A percentile compares a stretch with the other conserved stretches of the same genome.
Evolutionary conservation across 768 basidiomycete species (phyloP).

Genomic region (Leucocoprinus leucothites): DNA sequence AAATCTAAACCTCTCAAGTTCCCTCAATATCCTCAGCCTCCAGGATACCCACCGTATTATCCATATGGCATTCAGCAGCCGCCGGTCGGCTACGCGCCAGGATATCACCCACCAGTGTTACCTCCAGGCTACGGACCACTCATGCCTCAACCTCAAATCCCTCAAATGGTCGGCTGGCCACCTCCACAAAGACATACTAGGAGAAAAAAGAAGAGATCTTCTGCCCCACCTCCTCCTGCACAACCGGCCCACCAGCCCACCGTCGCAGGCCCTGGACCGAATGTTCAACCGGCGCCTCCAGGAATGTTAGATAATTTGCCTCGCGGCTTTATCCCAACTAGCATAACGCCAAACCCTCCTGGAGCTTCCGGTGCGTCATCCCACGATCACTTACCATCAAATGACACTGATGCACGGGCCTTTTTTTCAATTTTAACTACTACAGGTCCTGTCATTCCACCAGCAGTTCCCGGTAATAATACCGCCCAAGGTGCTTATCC

Average conservation of each 20-base stretch:
- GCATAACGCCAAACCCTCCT: conserved; percentile 15
- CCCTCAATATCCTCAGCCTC: conserved; percentile 3
- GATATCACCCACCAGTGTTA: conserved; percentile 16
- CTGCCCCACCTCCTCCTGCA: background rate
- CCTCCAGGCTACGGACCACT: conserved; percentile 18
- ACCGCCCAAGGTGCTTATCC: conserved; percentile 12
- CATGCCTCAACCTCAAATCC: conserved; percentile 22
- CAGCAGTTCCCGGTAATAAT: background rate
- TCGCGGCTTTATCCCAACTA: conserved; percentile 20
- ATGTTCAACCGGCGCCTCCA: conserved; percentile 4
- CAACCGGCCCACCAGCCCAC: background rate
- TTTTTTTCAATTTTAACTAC: conserved; percentile 1
- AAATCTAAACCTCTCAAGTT: conserved; percentile 8
- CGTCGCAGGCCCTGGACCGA: background rate
- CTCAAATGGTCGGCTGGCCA: conserved; percentile 13
- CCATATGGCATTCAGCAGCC: background rate
- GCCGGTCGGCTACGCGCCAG: conserved; percentile 2
- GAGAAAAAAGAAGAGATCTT: conserved; percentile 3
- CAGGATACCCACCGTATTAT: conserved; percentile 9
- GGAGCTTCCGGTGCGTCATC: conserved; percentile 12
- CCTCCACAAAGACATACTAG: conserved; percentile 18
- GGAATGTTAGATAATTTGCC: conserved; percentile 23
- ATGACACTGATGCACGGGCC: background rate
- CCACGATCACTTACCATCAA: background rate
- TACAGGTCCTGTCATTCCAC: conserved; percentile 15